These are phyloP conservation scores for Colletotrichum sojae DNA, from an alignment of 2,329 filamentous ascomycete species.

Conservation along the genomic window DNA sequence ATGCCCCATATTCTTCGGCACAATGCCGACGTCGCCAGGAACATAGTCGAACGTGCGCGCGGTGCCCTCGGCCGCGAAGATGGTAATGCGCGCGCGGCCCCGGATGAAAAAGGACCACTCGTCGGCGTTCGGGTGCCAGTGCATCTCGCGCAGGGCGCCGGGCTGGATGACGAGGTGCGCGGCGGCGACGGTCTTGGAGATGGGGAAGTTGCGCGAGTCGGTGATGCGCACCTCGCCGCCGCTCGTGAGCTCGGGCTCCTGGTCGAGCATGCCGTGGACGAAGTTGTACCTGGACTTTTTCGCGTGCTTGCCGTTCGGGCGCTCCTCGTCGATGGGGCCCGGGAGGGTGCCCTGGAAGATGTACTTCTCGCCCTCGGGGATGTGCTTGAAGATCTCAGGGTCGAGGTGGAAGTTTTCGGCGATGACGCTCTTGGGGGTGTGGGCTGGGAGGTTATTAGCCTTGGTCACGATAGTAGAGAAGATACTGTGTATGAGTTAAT, in stretches of 20 bases:
- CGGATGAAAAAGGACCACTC: slow-evolving; percentile 86
- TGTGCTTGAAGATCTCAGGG: slow-evolving; percentile 77
- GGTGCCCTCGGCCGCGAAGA: slow-evolving; percentile 78
- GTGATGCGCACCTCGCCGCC: slow-evolving; percentile 82
- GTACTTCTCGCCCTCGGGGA: slow-evolving; percentile 79
- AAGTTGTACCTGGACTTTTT: slow-evolving; percentile 79
- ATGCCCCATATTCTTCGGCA: slow-evolving; percentile 83
- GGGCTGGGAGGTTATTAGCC: slow-evolving; percentile 59
- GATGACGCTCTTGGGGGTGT: slow-evolving; percentile 80
- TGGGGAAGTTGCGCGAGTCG: slow-evolving; percentile 82
- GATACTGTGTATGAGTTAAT: too few relatives aligned
- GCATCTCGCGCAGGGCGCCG: slow-evolving; percentile 82
- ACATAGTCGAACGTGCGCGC: slow-evolving; percentile 84
- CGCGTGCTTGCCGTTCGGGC: slow-evolving; percentile 71
- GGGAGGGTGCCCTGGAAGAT: slow-evolving; percentile 81
- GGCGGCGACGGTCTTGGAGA: slow-evolving; percentile 80
- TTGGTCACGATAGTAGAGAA: neutral
- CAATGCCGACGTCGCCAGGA: slow-evolving; percentile 82
- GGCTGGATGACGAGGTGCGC: slow-evolving; percentile 80
- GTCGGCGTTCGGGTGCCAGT: slow-evolving; percentile 85
- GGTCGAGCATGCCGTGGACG: slow-evolving; percentile 79
- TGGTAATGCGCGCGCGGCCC: slow-evolving; percentile 79
- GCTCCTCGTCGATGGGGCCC: slow-evolving; percentile 75
- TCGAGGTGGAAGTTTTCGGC: slow-evolving; percentile 82
- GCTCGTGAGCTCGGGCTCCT: slow-evolving; percentile 74